A percentile compares a stretch with the other conserved stretches of the same genome.
These are phyloP conservation scores for Anthracocystis panici-leucophaei DNA, from an alignment of 1,284 basidiomycete genomes.

Conservation along the genomic window DNA sequence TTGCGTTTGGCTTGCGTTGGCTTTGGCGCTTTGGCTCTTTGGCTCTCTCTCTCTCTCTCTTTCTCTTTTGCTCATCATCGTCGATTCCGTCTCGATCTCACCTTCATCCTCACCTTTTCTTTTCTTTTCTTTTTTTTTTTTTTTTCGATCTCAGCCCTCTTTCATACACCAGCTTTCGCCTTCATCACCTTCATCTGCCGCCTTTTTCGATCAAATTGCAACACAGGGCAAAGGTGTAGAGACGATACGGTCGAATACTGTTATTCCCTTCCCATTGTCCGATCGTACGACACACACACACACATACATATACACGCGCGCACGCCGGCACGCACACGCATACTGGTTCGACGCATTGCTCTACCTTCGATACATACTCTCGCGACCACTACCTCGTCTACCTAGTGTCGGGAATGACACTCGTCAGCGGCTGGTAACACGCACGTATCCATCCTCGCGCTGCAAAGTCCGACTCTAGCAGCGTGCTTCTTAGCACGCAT, in stretches of 20 bases:
- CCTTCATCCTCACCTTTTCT: too few relatives aligned
- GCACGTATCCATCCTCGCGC: neutral
- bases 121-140: too few relatives aligned
- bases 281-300: slow-evolving; percentile 17
- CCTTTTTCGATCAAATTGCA: neutral
- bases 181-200: neutral
- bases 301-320: neutral
- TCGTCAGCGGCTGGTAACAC: neutral
- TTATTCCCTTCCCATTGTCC: neutral
- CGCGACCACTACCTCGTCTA: too few relatives aligned
- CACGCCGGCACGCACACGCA: neutral
- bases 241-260: neutral
- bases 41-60: neutral
- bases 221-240: neutral
- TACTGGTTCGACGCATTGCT: neutral
- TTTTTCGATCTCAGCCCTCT: neutral
- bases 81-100: slow-evolving; percentile 1
- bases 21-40: neutral
- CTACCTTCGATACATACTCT: neutral
- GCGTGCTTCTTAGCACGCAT: too few relatives aligned
- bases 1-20: slow-evolving; percentile 4
- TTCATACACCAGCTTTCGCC: neutral
- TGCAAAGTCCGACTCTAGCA: too few relatives aligned
- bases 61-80: neutral
- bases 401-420: neutral